Percentiles rank a stretch among this genome's conserved stretches.
Evolutionary conservation across 768 basidiomycete species (phyloP).

Genomic region (Strobilomyces echinocephalus): DNA sequence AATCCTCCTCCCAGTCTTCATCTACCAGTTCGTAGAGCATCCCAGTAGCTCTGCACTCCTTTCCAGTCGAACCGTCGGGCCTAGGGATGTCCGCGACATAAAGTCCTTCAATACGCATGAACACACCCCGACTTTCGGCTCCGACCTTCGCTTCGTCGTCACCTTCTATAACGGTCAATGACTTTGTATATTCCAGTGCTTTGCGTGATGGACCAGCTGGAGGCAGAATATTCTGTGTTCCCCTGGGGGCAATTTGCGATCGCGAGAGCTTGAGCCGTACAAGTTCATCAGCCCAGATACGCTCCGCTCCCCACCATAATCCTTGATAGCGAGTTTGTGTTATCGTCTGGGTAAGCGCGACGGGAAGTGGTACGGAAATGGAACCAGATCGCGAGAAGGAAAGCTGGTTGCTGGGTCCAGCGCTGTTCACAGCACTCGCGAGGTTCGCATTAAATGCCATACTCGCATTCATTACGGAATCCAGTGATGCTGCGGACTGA

Average conservation of each 20-base stretch:
- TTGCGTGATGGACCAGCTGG: constrained; percentile 53
- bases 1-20: constrained; percentile 51
- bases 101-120: constrained; percentile 65
- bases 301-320: constrained; percentile 86
- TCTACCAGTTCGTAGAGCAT: constrained; percentile 78
- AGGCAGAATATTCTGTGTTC: constrained; percentile 52
- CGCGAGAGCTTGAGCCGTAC: constrained; percentile 72
- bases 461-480: constrained; percentile 44
- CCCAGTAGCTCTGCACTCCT: constrained; percentile 66
- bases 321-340: constrained; percentile 67
- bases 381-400: not conserved
- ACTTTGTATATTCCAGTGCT: constrained; percentile 27
- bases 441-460: constrained; percentile 39
- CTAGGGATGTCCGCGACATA: constrained; percentile 54
- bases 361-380: constrained; percentile 12
- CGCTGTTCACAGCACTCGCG: not conserved
- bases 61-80: constrained; percentile 37
- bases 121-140: constrained; percentile 49
- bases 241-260: constrained; percentile 60
- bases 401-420: constrained; percentile 7
- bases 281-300: constrained; percentile 84
- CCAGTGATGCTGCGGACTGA: constrained; percentile 30
- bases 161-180: constrained; percentile 3
- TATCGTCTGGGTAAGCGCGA: constrained; percentile 29
- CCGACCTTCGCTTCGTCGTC: constrained; percentile 15